Conservation (phyloP, 1,284 basidiomycete species). For the Boletus sp. region DNA sequence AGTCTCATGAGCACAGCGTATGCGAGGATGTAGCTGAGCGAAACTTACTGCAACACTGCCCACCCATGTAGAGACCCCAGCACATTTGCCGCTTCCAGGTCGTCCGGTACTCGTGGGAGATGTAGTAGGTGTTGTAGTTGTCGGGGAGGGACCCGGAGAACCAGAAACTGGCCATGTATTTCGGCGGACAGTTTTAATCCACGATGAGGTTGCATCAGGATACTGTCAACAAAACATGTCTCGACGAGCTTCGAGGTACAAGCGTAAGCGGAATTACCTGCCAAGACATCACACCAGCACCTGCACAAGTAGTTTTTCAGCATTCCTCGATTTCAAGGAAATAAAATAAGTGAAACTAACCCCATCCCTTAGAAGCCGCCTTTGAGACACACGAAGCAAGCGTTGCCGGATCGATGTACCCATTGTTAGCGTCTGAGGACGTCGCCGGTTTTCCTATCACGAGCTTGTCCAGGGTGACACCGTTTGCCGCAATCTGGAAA, state of each 20-base stretch:
- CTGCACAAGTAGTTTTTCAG: slow-evolving; percentile 28
- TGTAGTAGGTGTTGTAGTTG: not conserved
- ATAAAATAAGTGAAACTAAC: slow-evolving; percentile 33
- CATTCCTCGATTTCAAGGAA: not conserved
- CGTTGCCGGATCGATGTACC: slow-evolving; percentile 50
- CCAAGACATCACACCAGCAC: slow-evolving; percentile 50
- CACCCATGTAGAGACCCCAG: slow-evolving; percentile 17
- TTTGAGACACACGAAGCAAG: slow-evolving; percentile 53
- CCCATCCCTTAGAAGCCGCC: slow-evolving; percentile 56
- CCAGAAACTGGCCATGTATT: slow-evolving; percentile 23
- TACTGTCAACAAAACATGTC: slow-evolving; percentile 30
- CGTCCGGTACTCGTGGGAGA: slow-evolving; percentile 12
- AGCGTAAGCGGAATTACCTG: slow-evolving; percentile 17
- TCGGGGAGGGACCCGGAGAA: not conserved
- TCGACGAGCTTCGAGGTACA: slow-evolving; percentile 26
- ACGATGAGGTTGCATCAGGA: slow-evolving; percentile 24
- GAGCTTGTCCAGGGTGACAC: slow-evolving; percentile 49
- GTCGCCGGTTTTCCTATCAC: slow-evolving; percentile 63
- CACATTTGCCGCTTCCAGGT: slow-evolving; percentile 11
- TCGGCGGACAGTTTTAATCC: slow-evolving; percentile 28
- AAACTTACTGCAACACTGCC: slow-evolving; percentile 14
- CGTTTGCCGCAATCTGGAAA: slow-evolving; percentile 61
- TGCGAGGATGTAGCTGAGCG: not conserved
- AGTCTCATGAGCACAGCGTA: not conserved
- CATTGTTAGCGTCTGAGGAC: slow-evolving; percentile 50